Percentiles rank a stretch among this genome's conserved stretches.
Conservation (phyloP, 129 eudicot genomes). For the Escallonia rubra region DNA sequence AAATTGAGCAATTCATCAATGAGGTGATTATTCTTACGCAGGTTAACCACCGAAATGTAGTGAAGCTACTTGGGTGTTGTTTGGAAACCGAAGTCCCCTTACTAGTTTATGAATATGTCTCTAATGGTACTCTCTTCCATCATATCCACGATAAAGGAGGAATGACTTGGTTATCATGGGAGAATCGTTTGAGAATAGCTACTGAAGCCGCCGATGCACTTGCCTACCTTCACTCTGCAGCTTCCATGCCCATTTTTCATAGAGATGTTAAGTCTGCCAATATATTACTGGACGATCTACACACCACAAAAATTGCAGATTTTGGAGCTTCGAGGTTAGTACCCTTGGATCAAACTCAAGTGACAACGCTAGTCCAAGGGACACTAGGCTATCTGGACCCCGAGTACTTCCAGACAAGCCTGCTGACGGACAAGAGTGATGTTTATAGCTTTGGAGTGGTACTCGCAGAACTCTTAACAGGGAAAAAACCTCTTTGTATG, state of each 20-base stretch:
- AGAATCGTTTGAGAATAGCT: conserved; percentile 9
- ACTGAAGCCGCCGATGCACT: conserved; percentile 9
- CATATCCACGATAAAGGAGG: conserved; percentile 2
- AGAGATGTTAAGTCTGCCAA: conserved; percentile 6
- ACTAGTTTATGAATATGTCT: conserved; percentile 1
- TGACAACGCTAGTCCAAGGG: conserved; percentile 5
- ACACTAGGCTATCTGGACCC: background rate
- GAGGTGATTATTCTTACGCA: conserved; percentile 46
- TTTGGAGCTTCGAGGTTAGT: conserved; percentile 12
- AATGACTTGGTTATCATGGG: conserved; percentile 5
- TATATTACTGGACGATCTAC: background rate
- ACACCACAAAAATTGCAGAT: background rate
- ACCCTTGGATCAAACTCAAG: conserved; percentile 5
- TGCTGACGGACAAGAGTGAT: background rate
- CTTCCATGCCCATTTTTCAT: conserved; percentile 12
- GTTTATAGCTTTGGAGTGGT: conserved; percentile 6
- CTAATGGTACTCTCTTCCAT: conserved; percentile 9
- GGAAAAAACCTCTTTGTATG: background rate
- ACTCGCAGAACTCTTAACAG: conserved; percentile 3
- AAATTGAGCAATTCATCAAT: conserved; percentile 58
- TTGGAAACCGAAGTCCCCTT: conserved; percentile 28
- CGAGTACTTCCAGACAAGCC: background rate
- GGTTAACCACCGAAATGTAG: conserved; percentile 45
- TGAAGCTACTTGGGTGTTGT: conserved; percentile 51
- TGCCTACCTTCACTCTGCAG: conserved; percentile 12